phyloP scores from a whole-genome alignment of 129 eudicot genomes.

The Flaveria sonorensis region DNA sequence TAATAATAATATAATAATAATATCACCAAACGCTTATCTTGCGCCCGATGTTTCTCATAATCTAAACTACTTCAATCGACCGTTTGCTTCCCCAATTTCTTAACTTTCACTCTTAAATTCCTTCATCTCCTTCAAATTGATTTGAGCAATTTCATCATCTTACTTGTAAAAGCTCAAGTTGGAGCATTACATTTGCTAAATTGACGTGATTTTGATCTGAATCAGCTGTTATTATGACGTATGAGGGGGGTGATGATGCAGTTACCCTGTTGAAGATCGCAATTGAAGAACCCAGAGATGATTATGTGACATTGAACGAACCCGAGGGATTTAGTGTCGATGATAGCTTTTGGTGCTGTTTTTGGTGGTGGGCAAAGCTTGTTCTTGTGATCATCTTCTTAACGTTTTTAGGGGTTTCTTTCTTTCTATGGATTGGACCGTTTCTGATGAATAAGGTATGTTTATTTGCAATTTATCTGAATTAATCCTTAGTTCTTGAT shows the following conservation, averaged over 20 bases:
- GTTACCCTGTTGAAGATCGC: conserved; percentile 31
- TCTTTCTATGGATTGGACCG: conserved; percentile 92
- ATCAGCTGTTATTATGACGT: conserved; percentile 25
- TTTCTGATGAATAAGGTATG: conserved; percentile 85
- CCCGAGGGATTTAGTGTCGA: conserved; percentile 32
- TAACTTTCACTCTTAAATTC: neutral
- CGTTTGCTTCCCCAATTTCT: conserved; percentile 10
- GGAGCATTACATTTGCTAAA: neutral
- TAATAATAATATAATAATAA: neutral
- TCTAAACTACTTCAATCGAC: neutral
- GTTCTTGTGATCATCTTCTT: conserved; percentile 53
- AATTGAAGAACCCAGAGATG: conserved; percentile 42
- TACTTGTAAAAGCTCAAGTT: conserved; percentile 20
- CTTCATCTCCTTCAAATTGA: conserved; percentile 1
- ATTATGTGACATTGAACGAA: conserved; percentile 47
- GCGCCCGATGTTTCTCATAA: conserved; percentile 20
- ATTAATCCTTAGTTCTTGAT: neutral
- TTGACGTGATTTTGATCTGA: neutral
- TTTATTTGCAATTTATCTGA: neutral
- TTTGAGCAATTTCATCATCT: conserved; percentile 17
- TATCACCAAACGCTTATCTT: conserved; percentile 21
- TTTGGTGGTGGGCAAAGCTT: conserved; percentile 92
- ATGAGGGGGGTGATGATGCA: conserved; percentile 23
- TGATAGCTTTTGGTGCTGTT: conserved; percentile 46
- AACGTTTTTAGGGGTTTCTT: conserved; percentile 64